phyloP scores from a whole-genome alignment of 495 filamentous ascomycete genomes.

The Penicillium atrosanguineum region DNA sequence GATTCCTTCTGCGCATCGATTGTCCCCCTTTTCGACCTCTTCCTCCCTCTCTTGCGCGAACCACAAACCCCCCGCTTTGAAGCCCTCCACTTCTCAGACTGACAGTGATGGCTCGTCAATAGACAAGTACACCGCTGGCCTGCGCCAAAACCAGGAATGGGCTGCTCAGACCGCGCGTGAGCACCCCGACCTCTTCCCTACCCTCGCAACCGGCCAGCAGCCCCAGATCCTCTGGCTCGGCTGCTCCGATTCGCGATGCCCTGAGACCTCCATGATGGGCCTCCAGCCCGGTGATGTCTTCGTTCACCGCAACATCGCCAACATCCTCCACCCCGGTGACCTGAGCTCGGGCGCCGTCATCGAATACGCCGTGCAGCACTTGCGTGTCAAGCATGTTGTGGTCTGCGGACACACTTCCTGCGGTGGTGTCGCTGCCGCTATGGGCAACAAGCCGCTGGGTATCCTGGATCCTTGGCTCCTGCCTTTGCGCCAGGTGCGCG shows the following conservation, averaged over 20 bases:
- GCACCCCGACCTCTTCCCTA: constrained; percentile 71
- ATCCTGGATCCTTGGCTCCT: constrained; percentile 82
- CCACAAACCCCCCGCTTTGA: constrained; percentile 2
- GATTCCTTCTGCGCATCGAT: background rate
- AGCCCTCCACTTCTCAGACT: constrained; percentile 16
- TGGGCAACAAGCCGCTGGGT: constrained; percentile 66
- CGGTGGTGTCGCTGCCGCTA: constrained; percentile 70
- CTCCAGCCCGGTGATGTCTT: constrained; percentile 87
- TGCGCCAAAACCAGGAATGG: constrained; percentile 65
- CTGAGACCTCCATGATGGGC: constrained; percentile 80
- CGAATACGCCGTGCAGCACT: constrained; percentile 71
- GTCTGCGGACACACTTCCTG: constrained; percentile 82
- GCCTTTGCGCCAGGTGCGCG: constrained; percentile 63
- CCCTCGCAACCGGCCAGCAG: constrained; percentile 63
- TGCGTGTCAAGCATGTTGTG: constrained; percentile 80
- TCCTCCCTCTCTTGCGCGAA: constrained; percentile 18
- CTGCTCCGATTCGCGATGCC: constrained; percentile 86
- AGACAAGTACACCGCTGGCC: constrained; percentile 34
- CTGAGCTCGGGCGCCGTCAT: constrained; percentile 75
- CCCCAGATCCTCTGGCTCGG: constrained; percentile 88
- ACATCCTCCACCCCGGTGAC: constrained; percentile 76
- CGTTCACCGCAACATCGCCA: constrained; percentile 93
- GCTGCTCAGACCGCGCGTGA: constrained; percentile 60
- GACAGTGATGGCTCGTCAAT: constrained; percentile 9
- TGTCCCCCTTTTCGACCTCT: constrained; percentile 23